Base-by-base conservation (phyloP, 2,329 filamentous ascomycete species). In the Endocalyx cinctus region DNA sequence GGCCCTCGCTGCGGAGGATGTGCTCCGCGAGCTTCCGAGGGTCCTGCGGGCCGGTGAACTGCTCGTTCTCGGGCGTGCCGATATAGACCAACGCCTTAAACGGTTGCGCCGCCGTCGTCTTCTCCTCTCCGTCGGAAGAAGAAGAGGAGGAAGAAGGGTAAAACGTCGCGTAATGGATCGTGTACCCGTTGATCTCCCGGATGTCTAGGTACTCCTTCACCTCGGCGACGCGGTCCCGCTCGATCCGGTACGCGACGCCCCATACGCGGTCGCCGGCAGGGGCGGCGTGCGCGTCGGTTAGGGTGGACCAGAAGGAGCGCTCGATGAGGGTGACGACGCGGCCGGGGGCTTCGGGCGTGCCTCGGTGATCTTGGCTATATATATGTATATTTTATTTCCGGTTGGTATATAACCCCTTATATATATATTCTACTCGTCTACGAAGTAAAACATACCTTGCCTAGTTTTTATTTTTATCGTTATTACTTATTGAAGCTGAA, bases 131-230 rank as follows among this genome's bases (percentile, higher is more conserved):
- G 12, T 47, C 34, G 29, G 20, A 36, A 17, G 7, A 8, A 8
- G 30, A 16, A 11, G 13, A 11, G 7, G 31, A 5, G 3, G 41
- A 6, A 4, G 75, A 70, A 6, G 82, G 79, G 50, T 89, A 70
- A 59, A 97, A 96, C 0, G 84, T 79, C 17, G 88, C 87, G 60
- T 88, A 87, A 62, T 96, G 89, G 46, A 95, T 94, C 34, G 82
- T 86, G 63, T 98, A 98, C 17, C 92, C 92, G 64, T 97, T 95
- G 55, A 97, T 95, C 63, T 98, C 92, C 28, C 92, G 82, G 45
- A 96, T 90, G 60, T 97, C 89, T 29, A 98, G 84, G 58, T 96
- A 96, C 38, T 81, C 74, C 47, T 86, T 82, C 4, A 96, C 90
- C 63, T 90, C 82, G 39, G 79, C 72, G 15, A 94, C 87, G 46